Conservation (phyloP, 2,329 filamentous ascomycete species). For the Pestalotiopsis sp. region DNA sequence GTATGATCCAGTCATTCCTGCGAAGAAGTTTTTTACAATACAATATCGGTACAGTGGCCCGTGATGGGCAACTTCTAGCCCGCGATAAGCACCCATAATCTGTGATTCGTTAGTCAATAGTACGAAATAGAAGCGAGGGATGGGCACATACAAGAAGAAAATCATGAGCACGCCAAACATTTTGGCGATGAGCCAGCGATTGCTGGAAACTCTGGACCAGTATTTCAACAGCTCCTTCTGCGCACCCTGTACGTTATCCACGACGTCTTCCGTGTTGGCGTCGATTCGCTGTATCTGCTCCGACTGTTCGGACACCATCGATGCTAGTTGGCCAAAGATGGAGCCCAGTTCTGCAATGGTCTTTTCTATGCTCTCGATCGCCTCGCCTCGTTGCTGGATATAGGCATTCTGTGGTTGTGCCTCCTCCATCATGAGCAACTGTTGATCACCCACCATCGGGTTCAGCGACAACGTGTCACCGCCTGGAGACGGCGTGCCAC, state of each 20-base stretch:
- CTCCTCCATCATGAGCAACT: slow-evolving; percentile 92
- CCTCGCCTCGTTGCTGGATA: slow-evolving; percentile 90
- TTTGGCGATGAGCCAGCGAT: slow-evolving; percentile 89
- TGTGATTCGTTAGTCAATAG: slow-evolving; percentile 28
- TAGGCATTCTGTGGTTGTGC: slow-evolving; percentile 84
- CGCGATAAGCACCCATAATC: slow-evolving; percentile 70
- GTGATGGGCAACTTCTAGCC: slow-evolving; percentile 37
- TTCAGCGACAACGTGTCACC: slow-evolving; percentile 83
- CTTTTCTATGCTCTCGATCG: slow-evolving; percentile 94
- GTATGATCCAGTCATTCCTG: slow-evolving; percentile 8
- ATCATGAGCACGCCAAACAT: slow-evolving; percentile 94
- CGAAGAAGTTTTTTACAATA: slow-evolving; percentile 26
- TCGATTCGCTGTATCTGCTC: slow-evolving; percentile 96
- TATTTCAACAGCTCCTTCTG: slow-evolving; percentile 96
- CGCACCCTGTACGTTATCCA: slow-evolving; percentile 97
- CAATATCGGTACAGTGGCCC: slow-evolving; percentile 22
- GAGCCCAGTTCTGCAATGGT: slow-evolving; percentile 91
- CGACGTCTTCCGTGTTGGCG: slow-evolving; percentile 95
- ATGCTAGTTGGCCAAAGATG: slow-evolving; percentile 91
- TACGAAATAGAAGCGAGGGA: neutral
- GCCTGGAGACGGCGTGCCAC: slow-evolving; percentile 67
- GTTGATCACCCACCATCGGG: slow-evolving; percentile 76
- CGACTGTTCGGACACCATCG: slow-evolving; percentile 96
- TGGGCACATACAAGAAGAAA: slow-evolving; percentile 68
- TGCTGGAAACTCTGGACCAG: slow-evolving; percentile 91